A percentile compares a stretch with the other conserved stretches of the same genome.
Evolutionary conservation across 768 basidiomycete species (phyloP).

Genomic region (Boletus speciosus): DNA sequence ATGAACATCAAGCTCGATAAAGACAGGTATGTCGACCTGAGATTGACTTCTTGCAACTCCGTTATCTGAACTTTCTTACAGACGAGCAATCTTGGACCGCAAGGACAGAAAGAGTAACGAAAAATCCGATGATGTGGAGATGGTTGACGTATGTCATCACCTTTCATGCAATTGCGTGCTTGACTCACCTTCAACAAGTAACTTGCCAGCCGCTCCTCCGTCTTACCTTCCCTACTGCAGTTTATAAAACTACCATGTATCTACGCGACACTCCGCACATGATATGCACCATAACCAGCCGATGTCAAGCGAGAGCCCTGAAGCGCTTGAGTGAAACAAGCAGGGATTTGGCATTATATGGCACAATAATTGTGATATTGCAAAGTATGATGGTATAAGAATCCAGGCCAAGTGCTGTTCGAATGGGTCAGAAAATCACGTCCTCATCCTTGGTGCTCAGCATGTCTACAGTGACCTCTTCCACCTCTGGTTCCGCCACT

Average conservation of each 20-base stretch:
- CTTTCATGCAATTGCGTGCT: conserved; percentile 8
- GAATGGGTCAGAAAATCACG: conserved; percentile 73
- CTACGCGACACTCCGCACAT: conserved; percentile 50
- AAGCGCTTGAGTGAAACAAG: conserved; percentile 8
- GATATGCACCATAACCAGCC: conserved; percentile 51
- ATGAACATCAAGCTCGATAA: conserved; percentile 90
- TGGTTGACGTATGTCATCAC: conserved; percentile 64
- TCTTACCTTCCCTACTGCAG: conserved; percentile 14
- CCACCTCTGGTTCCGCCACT: conserved; percentile 14
- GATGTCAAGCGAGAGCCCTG: neutral
- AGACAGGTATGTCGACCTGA: conserved; percentile 55
- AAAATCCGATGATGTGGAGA: conserved; percentile 66
- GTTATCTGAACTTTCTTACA: conserved; percentile 27
- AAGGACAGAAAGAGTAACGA: conserved; percentile 72
- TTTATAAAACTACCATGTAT: conserved; percentile 63
- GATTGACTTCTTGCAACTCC: neutral
- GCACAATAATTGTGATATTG: conserved; percentile 7
- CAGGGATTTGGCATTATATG: conserved; percentile 5
- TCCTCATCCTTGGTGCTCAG: conserved; percentile 87
- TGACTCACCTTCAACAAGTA: conserved; percentile 21
- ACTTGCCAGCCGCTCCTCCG: conserved; percentile 11
- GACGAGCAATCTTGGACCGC: conserved; percentile 83
- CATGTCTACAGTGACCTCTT: conserved; percentile 52
- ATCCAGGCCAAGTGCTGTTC: neutral
- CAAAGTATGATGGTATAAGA: conserved; percentile 14